phyloP scores from a whole-genome alignment of 306 rosid genomes.

The Cajanus cajan region DNA sequence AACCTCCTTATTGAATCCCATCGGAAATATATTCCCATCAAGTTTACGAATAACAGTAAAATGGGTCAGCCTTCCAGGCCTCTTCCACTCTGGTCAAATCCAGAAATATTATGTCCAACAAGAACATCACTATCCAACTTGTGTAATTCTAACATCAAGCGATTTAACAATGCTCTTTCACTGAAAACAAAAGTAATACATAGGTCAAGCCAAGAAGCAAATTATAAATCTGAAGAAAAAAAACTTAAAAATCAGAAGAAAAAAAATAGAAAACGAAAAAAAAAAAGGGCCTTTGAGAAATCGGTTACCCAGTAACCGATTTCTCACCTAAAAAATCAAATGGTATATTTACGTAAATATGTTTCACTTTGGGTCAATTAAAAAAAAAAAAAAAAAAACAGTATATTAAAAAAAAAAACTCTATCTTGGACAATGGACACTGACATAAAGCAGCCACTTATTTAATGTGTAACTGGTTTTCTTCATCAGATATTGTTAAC shows the following conservation, averaged over 20 bases:
- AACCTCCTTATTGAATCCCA: slow-evolving; percentile 78
- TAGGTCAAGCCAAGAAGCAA: slow-evolving; percentile 32
- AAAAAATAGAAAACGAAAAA: no score
- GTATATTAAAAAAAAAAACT: no score
- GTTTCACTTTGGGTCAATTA: no score
- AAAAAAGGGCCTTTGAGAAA: no score
- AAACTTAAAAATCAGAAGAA: no score
- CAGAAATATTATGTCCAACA: slow-evolving; percentile 95
- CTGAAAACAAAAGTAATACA: slow-evolving; percentile 50
- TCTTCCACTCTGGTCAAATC: slow-evolving; percentile 94
- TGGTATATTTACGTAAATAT: no score
- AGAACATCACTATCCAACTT: slow-evolving; percentile 90
- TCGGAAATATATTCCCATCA: slow-evolving; percentile 83
- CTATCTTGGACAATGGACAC: neutral
- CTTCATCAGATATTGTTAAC: neutral
- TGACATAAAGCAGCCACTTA: slow-evolving; percentile 25
- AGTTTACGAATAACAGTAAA: slow-evolving; percentile 92
- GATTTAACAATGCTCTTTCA: slow-evolving; percentile 86
- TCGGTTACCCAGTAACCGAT: no score
- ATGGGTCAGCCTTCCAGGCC: slow-evolving; percentile 79
- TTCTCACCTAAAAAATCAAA: no score
- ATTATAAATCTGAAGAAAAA: no score
- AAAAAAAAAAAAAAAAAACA: no score
- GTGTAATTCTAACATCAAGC: slow-evolving; percentile 75
- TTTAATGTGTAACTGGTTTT: slow-evolving; percentile 1